phyloP scores from a whole-genome alignment of 1,139 yeast species.

The Kodamaea fungicola region DNA sequence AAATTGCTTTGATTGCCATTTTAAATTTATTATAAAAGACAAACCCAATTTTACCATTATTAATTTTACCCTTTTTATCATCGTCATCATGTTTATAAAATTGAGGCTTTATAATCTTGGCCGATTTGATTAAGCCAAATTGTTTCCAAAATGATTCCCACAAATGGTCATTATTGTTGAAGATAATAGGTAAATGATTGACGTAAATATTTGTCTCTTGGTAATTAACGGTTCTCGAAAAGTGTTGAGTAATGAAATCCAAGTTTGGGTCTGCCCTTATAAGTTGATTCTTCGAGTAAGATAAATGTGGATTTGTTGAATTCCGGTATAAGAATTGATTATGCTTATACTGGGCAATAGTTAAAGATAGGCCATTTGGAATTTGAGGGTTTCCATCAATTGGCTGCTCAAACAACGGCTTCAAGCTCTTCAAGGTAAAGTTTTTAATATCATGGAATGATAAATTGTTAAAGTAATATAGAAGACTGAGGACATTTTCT shows the following conservation, averaged over 20 bases:
- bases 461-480: conserved; percentile 30
- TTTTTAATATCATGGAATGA: conserved; percentile 23
- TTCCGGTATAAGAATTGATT: conserved; percentile 26
- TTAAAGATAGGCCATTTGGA: conserved; percentile 33
- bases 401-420: conserved; percentile 9
- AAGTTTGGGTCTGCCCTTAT: conserved; percentile 8
- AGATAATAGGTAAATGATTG: conserved; percentile 45
- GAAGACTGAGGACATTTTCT: conserved; percentile 25
- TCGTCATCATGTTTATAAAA: conserved; percentile 22
- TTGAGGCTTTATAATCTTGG: conserved; percentile 44
- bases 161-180: conserved; percentile 35
- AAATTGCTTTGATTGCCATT: conserved; percentile 39
- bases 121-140: conserved; percentile 41
- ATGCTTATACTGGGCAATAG: conserved; percentile 41
- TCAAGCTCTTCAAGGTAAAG: conserved; percentile 13
- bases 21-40: conserved; percentile 37
- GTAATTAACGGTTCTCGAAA: conserved; percentile 27
- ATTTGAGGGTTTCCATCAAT: conserved; percentile 12
- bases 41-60: conserved; percentile 40
- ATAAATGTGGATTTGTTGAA: conserved; percentile 7
- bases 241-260: conserved; percentile 9
- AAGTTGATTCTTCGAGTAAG: conserved; percentile 3
- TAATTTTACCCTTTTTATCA: conserved; percentile 10
- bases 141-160: conserved; percentile 43
- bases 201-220: conserved; percentile 63